Evolutionary conservation across 2,329 filamentous ascomycete genomes (phyloP), one percentile per base, ranked within the genome.

Genomic region (Ophiostoma quercus): DNA sequence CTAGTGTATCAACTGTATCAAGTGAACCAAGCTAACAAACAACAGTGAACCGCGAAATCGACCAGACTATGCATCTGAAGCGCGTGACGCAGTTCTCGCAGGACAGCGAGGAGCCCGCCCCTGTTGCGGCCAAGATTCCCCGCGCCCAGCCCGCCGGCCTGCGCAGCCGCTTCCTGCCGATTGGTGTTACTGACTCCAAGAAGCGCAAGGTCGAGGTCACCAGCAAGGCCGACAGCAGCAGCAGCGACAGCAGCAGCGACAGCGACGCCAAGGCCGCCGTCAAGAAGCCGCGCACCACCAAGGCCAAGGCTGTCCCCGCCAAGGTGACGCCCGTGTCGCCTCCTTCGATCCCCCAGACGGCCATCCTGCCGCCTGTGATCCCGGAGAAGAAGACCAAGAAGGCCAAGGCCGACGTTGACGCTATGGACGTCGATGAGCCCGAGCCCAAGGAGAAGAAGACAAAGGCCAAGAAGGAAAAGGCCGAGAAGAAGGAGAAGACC

Each of bases 91-190:
- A 84, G 60, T 79, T 92, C 25, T 78, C 81, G n/a, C 77, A 84
- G 76, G 73, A 79, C 74, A 73, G 77, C 77, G 73, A 73, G 5
- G 29, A 39, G 19, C 34, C 39, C 12, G 39, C 39, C 12, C 12
- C 39, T 41, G 80, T 82, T 66, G 80, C 83, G 2, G 79, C 84
- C 4, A 80, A 82, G 71, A 77, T 83, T 1, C 81, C 87, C 67
- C 85, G 88, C 71, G 81, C 85, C 65, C 91, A 93, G 77, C 90
- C 91, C 1, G 83, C 85, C 74, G 89, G 87, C 7, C 79, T 94
- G 69, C 87, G 84, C 75, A 85, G 88, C 78, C 86, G 90, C 43
- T 92, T 86, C 78, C 84, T 84, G 69, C 90, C 90, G 0, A 85
- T 90, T 63, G 90, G 90, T 37, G 82, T 86, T 62, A 77, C 67